Conservation (phyloP, 2,329 filamentous ascomycete species). For the Blastomyces parvus region DNA sequence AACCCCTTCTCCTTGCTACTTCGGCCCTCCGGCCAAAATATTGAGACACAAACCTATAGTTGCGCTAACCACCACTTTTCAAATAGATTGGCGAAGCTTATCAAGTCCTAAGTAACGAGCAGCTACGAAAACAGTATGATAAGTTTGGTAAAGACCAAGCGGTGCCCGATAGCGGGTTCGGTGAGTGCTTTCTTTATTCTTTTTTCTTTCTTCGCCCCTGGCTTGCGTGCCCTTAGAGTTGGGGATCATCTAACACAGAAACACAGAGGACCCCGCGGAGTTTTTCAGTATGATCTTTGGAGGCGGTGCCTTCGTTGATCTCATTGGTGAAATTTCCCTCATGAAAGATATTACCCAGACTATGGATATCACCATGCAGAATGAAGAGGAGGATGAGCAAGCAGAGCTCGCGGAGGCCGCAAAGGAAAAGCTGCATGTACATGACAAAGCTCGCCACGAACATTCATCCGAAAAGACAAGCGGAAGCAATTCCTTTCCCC, state of each 20-base stretch:
- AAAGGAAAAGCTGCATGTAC: conserved; percentile 39
- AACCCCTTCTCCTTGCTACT: not conserved
- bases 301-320: conserved; percentile 88
- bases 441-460: conserved; percentile 18
- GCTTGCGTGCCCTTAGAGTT: not conserved
- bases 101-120: conserved; percentile 72
- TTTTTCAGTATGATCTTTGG: conserved; percentile 99
- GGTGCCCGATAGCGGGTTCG: conserved; percentile 82
- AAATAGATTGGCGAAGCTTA: conserved; percentile 58
- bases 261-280: conserved; percentile 72
- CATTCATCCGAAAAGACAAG: conserved; percentile 20
- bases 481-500: conserved; percentile 13
- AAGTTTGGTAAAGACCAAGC: conserved; percentile 95
- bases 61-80: not conserved
- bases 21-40: not conserved
- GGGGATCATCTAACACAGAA: conserved; percentile 2
- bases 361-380: conserved; percentile 93
- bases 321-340: conserved; percentile 94
- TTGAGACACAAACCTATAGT: not conserved
- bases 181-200: conserved; percentile 34
- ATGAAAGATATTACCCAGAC: conserved; percentile 98
- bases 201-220: too few species aligned
- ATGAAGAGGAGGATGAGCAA: conserved; percentile 59
- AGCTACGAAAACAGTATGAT: conserved; percentile 86
- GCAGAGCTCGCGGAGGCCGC: conserved; percentile 45